These are phyloP conservation scores for Solanum medicagineum DNA, from an alignment of 257 asterid genomes.

Conservation along the genomic window DNA sequence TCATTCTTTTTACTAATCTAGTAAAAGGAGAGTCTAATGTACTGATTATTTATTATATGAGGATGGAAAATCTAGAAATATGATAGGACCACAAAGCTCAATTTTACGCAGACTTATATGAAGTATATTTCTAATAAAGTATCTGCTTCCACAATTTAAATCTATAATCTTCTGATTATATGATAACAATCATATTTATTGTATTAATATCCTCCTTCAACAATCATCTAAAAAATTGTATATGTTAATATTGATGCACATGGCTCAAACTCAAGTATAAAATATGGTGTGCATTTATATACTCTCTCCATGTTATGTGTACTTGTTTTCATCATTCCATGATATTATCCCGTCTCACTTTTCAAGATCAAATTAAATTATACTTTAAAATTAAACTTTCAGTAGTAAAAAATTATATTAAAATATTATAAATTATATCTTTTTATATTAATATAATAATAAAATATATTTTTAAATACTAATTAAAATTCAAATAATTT, in stretches of 20 bases:
- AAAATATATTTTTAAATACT: neutral
- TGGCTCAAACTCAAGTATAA: neutral
- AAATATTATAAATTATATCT: neutral
- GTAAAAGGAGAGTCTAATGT: neutral
- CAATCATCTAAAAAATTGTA: too few species aligned
- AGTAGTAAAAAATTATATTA: neutral
- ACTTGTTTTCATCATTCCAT: neutral
- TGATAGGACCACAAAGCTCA: fast-evolving
- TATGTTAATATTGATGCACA: neutral
- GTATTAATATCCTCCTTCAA: too few species aligned
- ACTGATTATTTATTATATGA: fast-evolving
- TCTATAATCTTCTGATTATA: too few species aligned
- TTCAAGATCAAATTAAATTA: neutral
- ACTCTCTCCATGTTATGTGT: neutral
- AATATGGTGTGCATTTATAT: neutral
- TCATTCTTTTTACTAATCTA: neutral
- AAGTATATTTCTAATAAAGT: too few species aligned
- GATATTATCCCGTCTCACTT: neutral
- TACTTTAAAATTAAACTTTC: neutral
- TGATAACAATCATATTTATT: too few species aligned
- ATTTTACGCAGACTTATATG: neutral
- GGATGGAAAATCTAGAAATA: fast-evolving
- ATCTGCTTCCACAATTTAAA: neutral
- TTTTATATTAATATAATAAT: neutral
- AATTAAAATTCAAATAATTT: neutral